These are phyloP conservation scores for Phytophthora pinifolia DNA, from an alignment of 352 stramenopile species.

Conservation along the genomic window DNA sequence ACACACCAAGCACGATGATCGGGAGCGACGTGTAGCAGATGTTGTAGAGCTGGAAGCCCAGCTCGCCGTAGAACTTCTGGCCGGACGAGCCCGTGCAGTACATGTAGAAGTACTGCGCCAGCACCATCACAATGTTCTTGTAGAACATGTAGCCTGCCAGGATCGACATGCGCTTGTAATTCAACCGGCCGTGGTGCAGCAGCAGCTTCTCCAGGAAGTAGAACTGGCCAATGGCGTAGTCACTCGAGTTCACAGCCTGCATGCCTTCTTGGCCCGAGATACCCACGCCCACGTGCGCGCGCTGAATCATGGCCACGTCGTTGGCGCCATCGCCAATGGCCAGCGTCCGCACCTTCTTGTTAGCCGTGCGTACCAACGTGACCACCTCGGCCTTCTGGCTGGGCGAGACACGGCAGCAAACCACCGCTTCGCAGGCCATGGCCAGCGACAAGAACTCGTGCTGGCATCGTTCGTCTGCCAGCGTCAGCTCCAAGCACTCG, in stretches of 20 bases:
- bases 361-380: constrained; percentile 50
- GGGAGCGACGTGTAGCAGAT: constrained; percentile 93
- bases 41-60: constrained; percentile 91
- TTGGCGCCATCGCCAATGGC: constrained; percentile 94
- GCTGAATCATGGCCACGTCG: constrained; percentile 95
- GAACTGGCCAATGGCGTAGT: constrained; percentile 99
- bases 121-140: constrained; percentile 96
- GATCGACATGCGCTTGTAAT: constrained; percentile 95
- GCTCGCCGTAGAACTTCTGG: constrained; percentile 82
- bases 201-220: constrained; percentile 93
- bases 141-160: constrained; percentile 98
- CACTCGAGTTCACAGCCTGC: constrained; percentile 96
- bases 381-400: constrained; percentile 84
- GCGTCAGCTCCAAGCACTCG: constrained; percentile 63
- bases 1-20: constrained; percentile 83
- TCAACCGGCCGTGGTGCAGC: constrained; percentile 96
- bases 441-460: constrained; percentile 67
- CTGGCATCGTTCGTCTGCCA: constrained; percentile 54
- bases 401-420: constrained; percentile 82
- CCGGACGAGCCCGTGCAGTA: constrained; percentile 91
- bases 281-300: constrained; percentile 88
- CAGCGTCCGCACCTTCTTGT: constrained; percentile 69
- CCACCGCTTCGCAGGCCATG: constrained; percentile 70
- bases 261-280: constrained; percentile 92
- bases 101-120: constrained; percentile 91